A percentile compares a stretch with the other conserved stretches of the same genome.
Evolutionary conservation across 805 yeast species (phyloP).

Genomic region (Wickerhamomyces silvicola): DNA sequence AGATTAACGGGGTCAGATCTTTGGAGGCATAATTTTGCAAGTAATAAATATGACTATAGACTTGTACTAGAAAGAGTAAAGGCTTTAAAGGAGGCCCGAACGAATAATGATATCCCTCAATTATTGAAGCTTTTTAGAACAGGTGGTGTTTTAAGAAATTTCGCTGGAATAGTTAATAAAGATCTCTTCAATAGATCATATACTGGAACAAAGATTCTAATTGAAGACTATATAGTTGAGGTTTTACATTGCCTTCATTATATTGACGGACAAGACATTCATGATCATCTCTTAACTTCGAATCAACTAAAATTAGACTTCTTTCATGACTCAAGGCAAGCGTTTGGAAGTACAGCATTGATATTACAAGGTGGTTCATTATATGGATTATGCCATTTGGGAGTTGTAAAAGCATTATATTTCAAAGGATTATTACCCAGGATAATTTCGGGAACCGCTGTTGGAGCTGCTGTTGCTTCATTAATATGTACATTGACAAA

Average conservation of each 20-base stretch:
- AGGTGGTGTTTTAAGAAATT: constrained; percentile 78
- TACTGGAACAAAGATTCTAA: constrained; percentile 81
- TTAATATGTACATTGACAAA: constrained; percentile 70
- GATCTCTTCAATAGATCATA: constrained; percentile 75
- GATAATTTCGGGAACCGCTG: constrained; percentile 86
- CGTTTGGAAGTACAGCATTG: constrained; percentile 86
- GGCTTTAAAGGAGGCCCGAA: constrained; percentile 54
- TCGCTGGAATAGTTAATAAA: constrained; percentile 84
- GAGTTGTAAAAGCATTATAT: constrained; percentile 82
- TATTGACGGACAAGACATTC: constrained; percentile 33
- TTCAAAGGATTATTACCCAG: constrained; percentile 72
- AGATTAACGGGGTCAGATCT: constrained; percentile 45
- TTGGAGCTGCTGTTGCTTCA: constrained; percentile 91
- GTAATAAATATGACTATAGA: constrained; percentile 76
- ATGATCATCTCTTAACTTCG: constrained; percentile 26
- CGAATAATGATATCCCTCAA: constrained; percentile 43
- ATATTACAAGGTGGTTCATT: constrained; percentile 92
- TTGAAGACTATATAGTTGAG: constrained; percentile 80
- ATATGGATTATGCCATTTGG: constrained; percentile 90
- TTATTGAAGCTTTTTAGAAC: constrained; percentile 64
- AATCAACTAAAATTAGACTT: constrained; percentile 61
- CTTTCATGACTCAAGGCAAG: constrained; percentile 80
- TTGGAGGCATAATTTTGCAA: constrained; percentile 81
- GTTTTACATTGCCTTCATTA: constrained; percentile 63
- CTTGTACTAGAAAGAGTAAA: constrained; percentile 71